phyloP scores from a whole-genome alignment of 2,329 filamentous ascomycete species.

The Madurella fahalii region DNA sequence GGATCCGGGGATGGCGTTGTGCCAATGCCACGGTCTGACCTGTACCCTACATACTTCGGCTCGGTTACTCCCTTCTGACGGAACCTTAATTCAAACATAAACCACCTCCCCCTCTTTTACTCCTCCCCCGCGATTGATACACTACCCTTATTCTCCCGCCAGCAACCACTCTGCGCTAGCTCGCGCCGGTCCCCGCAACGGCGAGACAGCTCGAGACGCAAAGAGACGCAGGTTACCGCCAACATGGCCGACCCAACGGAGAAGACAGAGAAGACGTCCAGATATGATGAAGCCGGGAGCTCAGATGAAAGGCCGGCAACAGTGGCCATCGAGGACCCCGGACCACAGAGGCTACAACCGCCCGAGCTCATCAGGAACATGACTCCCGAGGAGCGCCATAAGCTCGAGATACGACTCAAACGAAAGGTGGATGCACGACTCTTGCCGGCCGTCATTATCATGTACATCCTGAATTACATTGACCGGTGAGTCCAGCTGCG shows the following conservation, averaged over 20 bases:
- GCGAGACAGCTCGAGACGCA: neutral
- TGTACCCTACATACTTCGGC: neutral
- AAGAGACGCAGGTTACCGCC: neutral
- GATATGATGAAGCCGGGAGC: conserved; percentile 13
- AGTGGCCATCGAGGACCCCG: conserved; percentile 11
- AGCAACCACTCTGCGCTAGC: neutral
- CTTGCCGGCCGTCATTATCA: conserved; percentile 58
- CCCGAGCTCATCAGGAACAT: conserved; percentile 37
- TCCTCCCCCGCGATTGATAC: neutral
- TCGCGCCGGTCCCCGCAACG: neutral
- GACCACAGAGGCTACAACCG: conserved; percentile 19
- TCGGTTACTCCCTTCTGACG: no score
- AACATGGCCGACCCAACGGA: neutral
- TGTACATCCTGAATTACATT: conserved; percentile 64
- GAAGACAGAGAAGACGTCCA: neutral
- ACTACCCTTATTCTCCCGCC: neutral
- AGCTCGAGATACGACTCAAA: conserved; percentile 50
- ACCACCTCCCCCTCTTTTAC: neutral
- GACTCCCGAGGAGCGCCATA: conserved; percentile 42
- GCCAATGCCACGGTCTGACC: neutral
- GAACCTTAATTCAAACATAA: neutral
- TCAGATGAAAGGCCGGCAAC: conserved; percentile 16
- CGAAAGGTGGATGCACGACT: conserved; percentile 59
- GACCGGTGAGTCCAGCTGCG: conserved; percentile 35
- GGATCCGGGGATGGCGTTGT: neutral